These are phyloP conservation scores for Magnusiomyces ingens DNA, from an alignment of 1,139 yeast species.

Conservation along the genomic window DNA sequence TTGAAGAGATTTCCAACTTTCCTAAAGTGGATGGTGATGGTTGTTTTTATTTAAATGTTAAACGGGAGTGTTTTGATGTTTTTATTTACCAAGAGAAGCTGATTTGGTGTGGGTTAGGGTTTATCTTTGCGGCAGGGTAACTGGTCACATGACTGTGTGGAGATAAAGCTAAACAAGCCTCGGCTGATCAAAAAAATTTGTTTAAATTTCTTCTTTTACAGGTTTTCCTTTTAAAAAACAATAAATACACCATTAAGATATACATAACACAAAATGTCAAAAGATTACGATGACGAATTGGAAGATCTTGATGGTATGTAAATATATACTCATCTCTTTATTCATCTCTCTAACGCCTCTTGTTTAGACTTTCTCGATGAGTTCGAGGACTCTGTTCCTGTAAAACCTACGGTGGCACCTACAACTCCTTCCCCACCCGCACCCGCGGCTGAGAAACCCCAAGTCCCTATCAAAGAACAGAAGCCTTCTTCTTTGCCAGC, in stretches of 20 bases:
- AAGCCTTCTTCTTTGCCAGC: background rate
- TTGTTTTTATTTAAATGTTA: background rate
- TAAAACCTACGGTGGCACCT: slow-evolving; percentile 45
- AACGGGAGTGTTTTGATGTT: background rate
- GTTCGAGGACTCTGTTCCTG: slow-evolving; percentile 55
- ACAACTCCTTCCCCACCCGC: slow-evolving; percentile 18
- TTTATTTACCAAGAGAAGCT: no score
- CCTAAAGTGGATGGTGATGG: background rate
- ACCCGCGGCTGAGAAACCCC: slow-evolving; percentile 3
- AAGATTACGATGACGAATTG: slow-evolving; percentile 29
- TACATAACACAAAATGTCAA: background rate
- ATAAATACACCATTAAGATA: no score
- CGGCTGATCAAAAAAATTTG: no score
- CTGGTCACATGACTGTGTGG: background rate
- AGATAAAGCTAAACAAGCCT: background rate
- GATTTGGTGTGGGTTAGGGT: no score
- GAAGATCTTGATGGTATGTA: slow-evolving; percentile 37
- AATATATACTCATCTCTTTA: background rate
- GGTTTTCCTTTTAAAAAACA: background rate
- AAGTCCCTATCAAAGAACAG: background rate
- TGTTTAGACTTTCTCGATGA: slow-evolving; percentile 33
- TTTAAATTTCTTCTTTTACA: background rate
- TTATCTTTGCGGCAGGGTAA: background rate
- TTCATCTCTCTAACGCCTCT: background rate
- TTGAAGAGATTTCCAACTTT: background rate